Base-by-base conservation (phyloP, 305 asterid genomes). In the Andrographis paniculata region DNA sequence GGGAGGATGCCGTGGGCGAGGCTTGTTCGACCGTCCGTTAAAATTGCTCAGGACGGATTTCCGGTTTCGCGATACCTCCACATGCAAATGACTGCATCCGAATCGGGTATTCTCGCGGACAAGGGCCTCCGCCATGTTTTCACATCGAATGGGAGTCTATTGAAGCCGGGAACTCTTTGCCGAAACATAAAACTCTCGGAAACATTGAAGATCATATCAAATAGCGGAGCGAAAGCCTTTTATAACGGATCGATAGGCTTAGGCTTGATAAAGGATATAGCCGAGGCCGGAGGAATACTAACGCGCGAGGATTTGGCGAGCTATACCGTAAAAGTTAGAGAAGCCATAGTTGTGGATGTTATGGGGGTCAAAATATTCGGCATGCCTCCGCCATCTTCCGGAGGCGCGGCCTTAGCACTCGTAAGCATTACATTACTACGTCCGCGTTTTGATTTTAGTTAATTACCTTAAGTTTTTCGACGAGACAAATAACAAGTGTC, bases 371-470 rank as follows among this genome's bases (percentile, higher is more conserved):
- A 67, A 52, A 33, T 80, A 41, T 74, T 5, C 61, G 73, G 38
- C 38, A 74, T 80, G 88, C 86, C 88, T 21, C 84, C 95, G 27
- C 95, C 95, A 53, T 84, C 95, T 3, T 45, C 86, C 2, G 95
- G 86, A 12, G 93, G 88, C 1, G 69, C 84, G 33, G 57, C 80
- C 6, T 42, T 80, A 63, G 56, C 75, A 15, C 84, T 84, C 14
- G 95, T 84, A 66, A 69, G 88, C 65, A 13, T n/a, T n/a, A n/a
- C n/a, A n/a, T n/a, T n/a, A n/a, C n/a, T n/a, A n/a, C n/a, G n/a
- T n/a, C n/a, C n/a, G n/a, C n/a, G n/a, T n/a, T n/a, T n/a, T n/a
- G n/a, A n/a, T n/a, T n/a, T n/a, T n/a, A 18, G 10, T 27, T 3
- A 12, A 17, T 14, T 14, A 17, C 50, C 30, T 7, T 17, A 20